Evolutionary conservation across 208 protist species (phyloP), one percentile per base, ranked within the genome.

Genomic region (Acanthamoeba quina): DNA sequence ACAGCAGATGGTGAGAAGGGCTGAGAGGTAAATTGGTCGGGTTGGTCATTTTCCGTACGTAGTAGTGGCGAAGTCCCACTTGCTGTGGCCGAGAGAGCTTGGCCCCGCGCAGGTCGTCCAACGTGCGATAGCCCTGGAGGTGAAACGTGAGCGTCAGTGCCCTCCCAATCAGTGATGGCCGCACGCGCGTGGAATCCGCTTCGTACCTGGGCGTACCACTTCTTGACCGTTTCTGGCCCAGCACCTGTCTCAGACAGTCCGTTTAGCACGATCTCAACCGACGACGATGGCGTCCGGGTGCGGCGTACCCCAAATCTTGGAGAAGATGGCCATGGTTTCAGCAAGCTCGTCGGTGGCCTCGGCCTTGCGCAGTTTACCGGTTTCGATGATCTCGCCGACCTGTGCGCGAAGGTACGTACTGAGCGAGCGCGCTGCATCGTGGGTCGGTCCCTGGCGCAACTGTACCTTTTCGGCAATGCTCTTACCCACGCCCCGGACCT

Each of bases 271-370:
- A 44, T 4, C 41, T 4, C 41, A 44, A 44, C 41, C 41, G 41
- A 44, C 41, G 3, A 72, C 29, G 24, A 47, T 26, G 34, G 17
- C 0, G 41, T 44, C 41, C 41, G 17, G 5, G 15, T 6, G 34
- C 41, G 24, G 34, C 56, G n/a, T 72, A 91, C 85, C 86, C 86
- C 86, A 92, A 19, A 92, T 76, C 86, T 92, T 92, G 41, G 86
- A 92, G 52, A 92, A 92, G 26, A 92, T 41, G 37, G 41, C 34
- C 64, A 92, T 78, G 11, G 62, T 49, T 19, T 92, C 44, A 26
- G 58, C 56, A 11, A 49, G 58, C 44, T 92, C 86, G 62, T 92
- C 86, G 17, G 86, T 92, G 47, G 64, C 86, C 17, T 92, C 62
- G 34, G 86, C 86, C 64, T 76, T 92, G n/a, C 86, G 56, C 60